Evolutionary conservation across 164 flowering plant species (phyloP).

Genomic region (Vitis amurensis): DNA sequence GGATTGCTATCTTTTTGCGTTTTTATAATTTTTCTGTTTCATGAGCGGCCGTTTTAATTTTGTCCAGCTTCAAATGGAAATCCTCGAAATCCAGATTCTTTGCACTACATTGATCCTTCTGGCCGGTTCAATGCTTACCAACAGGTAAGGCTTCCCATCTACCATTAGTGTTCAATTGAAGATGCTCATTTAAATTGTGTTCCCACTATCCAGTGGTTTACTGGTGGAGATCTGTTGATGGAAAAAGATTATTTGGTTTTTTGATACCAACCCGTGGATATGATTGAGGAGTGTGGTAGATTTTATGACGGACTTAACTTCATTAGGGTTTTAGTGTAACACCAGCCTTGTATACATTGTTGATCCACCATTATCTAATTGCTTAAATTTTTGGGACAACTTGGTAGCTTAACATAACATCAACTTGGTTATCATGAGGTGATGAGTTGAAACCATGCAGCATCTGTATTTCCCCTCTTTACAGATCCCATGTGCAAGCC

Average conservation of each 20-base stretch:
- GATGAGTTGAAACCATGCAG: too few relatives aligned
- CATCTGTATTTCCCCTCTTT: too few relatives aligned
- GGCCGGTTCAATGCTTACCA: constrained; percentile 86
- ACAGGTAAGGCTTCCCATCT: constrained; percentile 45
- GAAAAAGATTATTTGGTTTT: not conserved
- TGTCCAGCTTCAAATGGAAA: constrained; percentile 86
- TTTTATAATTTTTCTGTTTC: not conserved
- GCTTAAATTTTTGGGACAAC: too few relatives aligned
- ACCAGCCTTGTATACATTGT: too few relatives aligned
- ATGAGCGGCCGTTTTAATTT: not conserved
- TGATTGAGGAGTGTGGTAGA: too few relatives aligned
- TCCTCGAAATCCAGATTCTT: constrained; percentile 63
- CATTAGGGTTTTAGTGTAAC: too few relatives aligned
- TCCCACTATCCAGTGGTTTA: not conserved
- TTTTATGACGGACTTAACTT: too few relatives aligned
- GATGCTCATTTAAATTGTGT: not conserved
- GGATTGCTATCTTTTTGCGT: not conserved
- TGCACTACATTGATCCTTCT: constrained; percentile 84
- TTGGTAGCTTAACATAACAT: too few relatives aligned
- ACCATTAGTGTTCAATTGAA: not conserved
- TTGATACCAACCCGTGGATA: too few relatives aligned
- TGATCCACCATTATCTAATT: too few relatives aligned
- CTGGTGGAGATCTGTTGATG: not conserved
- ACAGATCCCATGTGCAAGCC: too few relatives aligned
- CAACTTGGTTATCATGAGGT: too few relatives aligned